phyloP scores from a whole-genome alignment of 495 filamentous ascomycete genomes.

The Penicillium riverlandense region DNA sequence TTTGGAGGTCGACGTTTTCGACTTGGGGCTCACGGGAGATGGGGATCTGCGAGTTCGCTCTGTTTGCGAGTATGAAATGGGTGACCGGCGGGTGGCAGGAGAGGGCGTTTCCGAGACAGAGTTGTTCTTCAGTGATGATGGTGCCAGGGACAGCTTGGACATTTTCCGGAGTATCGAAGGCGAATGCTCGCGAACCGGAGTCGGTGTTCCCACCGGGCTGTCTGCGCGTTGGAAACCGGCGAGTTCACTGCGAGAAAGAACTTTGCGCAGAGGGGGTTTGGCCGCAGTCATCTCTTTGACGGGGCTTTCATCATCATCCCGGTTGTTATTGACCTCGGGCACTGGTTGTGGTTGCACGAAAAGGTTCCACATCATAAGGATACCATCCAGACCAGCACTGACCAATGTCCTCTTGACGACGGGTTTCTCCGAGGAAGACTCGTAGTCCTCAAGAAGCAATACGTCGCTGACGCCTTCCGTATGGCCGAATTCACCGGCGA shows the following conservation, averaged over 20 bases:
- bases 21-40: slow-evolving; percentile 35
- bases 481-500: slow-evolving; percentile 89
- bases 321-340: slow-evolving; percentile 20
- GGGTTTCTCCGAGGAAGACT: slow-evolving; percentile 29
- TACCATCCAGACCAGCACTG: slow-evolving; percentile 74
- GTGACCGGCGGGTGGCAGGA: slow-evolving; percentile 29
- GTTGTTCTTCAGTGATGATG: slow-evolving; percentile 23
- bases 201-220: slow-evolving; percentile 39
- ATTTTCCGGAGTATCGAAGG: slow-evolving; percentile 57
- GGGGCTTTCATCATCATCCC: slow-evolving; percentile 34
- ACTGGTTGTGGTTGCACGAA: slow-evolving; percentile 32
- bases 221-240: slow-evolving; percentile 63
- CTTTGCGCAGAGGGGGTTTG: slow-evolving; percentile 60
- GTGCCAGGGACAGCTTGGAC: slow-evolving; percentile 36
- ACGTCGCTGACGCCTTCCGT: slow-evolving; percentile 85
- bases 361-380: slow-evolving; percentile 78
- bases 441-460: slow-evolving; percentile 53
- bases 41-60: slow-evolving; percentile 35
- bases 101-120: slow-evolving; percentile 22
- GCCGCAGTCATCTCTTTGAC: slow-evolving; percentile 48
- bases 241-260: slow-evolving; percentile 70
- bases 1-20: slow-evolving; percentile 10
- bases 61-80: slow-evolving; percentile 17
- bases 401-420: slow-evolving; percentile 46
- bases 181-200: slow-evolving; percentile 48